Conservation (phyloP, 352 stramenopile species). For the Globisporangium yorkense region DNA sequence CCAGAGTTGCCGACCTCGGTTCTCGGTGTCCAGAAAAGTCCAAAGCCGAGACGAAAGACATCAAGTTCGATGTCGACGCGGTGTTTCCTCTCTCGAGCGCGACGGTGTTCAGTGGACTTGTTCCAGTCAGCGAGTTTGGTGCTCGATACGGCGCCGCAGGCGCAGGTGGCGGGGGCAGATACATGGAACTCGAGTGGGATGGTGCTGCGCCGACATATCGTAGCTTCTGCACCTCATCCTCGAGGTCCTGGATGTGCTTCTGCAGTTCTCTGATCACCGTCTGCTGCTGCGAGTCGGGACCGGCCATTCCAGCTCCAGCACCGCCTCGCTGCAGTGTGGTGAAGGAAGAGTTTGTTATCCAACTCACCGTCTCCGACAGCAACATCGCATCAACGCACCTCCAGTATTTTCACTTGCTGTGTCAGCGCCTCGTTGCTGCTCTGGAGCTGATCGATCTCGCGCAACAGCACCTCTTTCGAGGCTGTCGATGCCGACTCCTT, state of each 20-base stretch:
- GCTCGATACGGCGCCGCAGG: not conserved
- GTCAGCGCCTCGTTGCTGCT: conserved; percentile 25
- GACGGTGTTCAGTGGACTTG: not conserved
- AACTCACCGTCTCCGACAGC: not conserved
- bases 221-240: conserved; percentile 15
- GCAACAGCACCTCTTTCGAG: conserved; percentile 29
- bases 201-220: not conserved
- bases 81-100: not conserved
- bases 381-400: conserved; percentile 9
- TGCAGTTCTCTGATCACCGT: conserved; percentile 13
- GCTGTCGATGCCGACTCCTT: conserved; percentile 23
- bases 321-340: not conserved
- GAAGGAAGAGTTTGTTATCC: not conserved
- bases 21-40: conserved; percentile 1
- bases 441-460: conserved; percentile 26
- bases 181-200: not conserved
- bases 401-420: conserved; percentile 21
- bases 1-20: not conserved
- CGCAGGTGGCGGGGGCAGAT: conserved; percentile 3
- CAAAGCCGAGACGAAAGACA: conserved; percentile 3
- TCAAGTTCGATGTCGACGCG: conserved; percentile 2
- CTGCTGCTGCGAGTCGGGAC: conserved; percentile 1
- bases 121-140: not conserved
- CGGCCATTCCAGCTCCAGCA: not conserved
- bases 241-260: conserved; percentile 21